Conservation (phyloP, 2,329 filamentous ascomycete genomes). For the Moelleriella libera region DNA sequence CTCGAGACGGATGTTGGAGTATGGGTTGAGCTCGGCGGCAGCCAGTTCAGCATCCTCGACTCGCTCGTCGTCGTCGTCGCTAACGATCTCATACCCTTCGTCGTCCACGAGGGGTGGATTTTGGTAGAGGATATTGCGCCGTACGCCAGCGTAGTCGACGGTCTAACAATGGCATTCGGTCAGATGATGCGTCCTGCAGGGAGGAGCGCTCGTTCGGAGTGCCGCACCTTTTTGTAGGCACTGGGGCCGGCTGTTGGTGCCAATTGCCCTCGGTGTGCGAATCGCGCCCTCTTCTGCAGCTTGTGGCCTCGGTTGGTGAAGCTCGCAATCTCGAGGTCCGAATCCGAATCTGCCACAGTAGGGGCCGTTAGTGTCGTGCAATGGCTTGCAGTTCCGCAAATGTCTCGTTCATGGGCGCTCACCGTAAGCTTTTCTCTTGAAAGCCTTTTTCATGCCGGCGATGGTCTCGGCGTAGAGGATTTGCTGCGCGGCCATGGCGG, state of each 20-base stretch:
- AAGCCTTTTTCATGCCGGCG: conserved; percentile 51
- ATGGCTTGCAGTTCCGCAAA: too few species aligned
- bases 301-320: conserved; percentile 67
- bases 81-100: conserved; percentile 64
- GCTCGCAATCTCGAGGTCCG: conserved; percentile 56
- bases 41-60: conserved; percentile 44
- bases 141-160: conserved; percentile 61
- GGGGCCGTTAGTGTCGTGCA: not conserved
- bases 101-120: conserved; percentile 63
- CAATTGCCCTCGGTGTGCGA: conserved; percentile 56
- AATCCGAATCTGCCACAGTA: conserved; percentile 53
- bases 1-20: conserved; percentile 56
- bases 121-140: conserved; percentile 57
- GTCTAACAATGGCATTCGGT: conserved; percentile 28
- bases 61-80: conserved; percentile 54
- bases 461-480: conserved; percentile 53
- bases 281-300: conserved; percentile 60
- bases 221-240: conserved; percentile 55
- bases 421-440: conserved; percentile 52
- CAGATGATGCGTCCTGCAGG: conserved; percentile 7
- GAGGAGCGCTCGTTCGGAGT: conserved; percentile 2
- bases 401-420: conserved; percentile 7
- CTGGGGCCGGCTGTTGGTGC: conserved; percentile 51
- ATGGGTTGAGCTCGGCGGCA: conserved; percentile 60
- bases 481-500: conserved; percentile 36